Conservation (phyloP, 306 rosid genomes). For the Sicyos edulis region DNA sequence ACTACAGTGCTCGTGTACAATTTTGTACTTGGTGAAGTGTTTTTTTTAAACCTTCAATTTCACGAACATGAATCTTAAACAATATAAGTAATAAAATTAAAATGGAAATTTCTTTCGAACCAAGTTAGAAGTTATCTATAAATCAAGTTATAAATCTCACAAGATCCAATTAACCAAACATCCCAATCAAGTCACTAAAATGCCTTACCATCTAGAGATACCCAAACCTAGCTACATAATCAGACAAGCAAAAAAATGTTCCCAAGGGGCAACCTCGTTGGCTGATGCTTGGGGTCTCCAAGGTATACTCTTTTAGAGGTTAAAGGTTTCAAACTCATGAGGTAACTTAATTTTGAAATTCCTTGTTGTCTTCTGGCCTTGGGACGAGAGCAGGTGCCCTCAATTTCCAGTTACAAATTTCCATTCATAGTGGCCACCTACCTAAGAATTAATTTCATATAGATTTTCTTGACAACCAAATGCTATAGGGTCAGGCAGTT, state of each 20-base stretch:
- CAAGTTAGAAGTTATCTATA: background rate
- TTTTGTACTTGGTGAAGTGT: background rate
- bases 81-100: background rate
- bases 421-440: too few relatives aligned
- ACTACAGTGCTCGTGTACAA: background rate
- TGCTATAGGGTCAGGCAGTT: too few relatives aligned
- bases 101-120: background rate
- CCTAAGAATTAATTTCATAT: too few relatives aligned
- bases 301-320: background rate
- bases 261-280: too few relatives aligned
- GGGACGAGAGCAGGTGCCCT: too few relatives aligned
- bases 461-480: too few relatives aligned
- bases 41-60: background rate
- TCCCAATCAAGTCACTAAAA: background rate
- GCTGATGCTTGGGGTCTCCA: too few relatives aligned
- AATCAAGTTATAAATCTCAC: background rate
- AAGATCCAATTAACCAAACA: background rate
- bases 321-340: background rate
- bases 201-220: background rate
- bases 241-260: background rate
- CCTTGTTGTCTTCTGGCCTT: too few relatives aligned
- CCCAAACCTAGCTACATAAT: background rate
- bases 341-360: too few relatives aligned
- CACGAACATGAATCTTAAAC: background rate
- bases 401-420: too few relatives aligned